These are phyloP conservation scores for Penicillium sp. DNA, from an alignment of 2,329 filamentous ascomycete genomes.

Conservation along the genomic window DNA sequence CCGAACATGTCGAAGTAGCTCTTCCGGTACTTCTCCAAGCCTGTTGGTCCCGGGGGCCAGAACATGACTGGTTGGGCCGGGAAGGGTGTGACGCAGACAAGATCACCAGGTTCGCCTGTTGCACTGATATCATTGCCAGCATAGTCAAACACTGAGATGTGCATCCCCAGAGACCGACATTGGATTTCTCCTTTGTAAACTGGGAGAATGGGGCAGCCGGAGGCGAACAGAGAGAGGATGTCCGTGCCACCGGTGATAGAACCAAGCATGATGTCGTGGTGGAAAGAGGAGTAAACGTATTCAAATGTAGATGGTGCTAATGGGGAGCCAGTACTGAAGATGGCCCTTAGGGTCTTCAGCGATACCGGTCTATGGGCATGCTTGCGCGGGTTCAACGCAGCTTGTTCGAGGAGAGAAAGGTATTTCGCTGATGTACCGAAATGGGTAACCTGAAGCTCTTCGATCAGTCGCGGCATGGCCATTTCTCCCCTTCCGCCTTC, in stretches of 20 bases:
- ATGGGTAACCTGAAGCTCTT: constrained; percentile 79
- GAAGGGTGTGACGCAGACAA: constrained; percentile 84
- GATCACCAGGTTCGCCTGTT: constrained; percentile 73
- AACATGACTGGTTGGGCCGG: constrained; percentile 89
- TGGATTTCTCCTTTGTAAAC: constrained; percentile 75
- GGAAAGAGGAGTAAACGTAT: constrained; percentile 85
- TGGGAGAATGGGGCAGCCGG: constrained; percentile 73
- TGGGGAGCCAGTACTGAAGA: constrained; percentile 92
- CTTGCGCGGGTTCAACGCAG: constrained; percentile 60
- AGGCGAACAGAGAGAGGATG: constrained; percentile 92
- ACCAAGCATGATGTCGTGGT: constrained; percentile 75
- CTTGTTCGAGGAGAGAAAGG: constrained; percentile 84
- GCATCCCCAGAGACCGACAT: constrained; percentile 75
- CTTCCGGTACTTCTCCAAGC: constrained; percentile 72
- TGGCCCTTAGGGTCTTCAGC: constrained; percentile 65
- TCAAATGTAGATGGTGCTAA: constrained; percentile 89
- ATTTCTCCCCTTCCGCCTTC: constrained; percentile 66
- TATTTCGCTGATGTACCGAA: constrained; percentile 96
- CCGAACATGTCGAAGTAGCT: constrained; percentile 87
- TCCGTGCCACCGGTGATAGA: constrained; percentile 96
- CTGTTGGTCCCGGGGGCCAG: constrained; percentile 66
- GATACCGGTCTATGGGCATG: constrained; percentile 46
- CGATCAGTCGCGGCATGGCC: constrained; percentile 78
- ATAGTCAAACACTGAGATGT: constrained; percentile 60
- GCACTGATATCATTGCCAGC: constrained; percentile 59